Evolutionary conservation across 345 rosid species (phyloP).

Genomic region (Euphorbia lathyris): DNA sequence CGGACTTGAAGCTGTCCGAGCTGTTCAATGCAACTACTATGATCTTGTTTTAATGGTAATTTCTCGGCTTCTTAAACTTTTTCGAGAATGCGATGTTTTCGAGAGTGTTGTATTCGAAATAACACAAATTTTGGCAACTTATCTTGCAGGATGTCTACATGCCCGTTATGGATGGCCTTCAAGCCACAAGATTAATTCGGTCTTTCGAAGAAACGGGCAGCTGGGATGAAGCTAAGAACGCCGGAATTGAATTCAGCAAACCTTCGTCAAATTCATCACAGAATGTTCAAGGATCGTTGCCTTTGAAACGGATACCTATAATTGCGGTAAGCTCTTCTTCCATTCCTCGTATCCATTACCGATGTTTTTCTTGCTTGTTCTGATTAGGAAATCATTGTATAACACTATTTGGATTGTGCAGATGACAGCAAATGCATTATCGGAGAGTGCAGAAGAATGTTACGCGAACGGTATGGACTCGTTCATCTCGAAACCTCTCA

Average conservation of each 20-base stretch:
- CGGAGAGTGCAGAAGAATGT: constrained; percentile 93
- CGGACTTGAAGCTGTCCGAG: constrained; percentile 79
- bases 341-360: neutral
- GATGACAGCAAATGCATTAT: constrained; percentile 94
- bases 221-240: constrained; percentile 74
- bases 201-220: constrained; percentile 76
- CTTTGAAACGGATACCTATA: constrained; percentile 54
- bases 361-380: neutral
- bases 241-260: constrained; percentile 52
- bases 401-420: constrained; percentile 29
- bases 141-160: constrained; percentile 81
- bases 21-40: constrained; percentile 47
- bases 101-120: too few species aligned
- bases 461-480: constrained; percentile 93
- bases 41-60: constrained; percentile 83
- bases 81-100: too few species aligned
- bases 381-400: neutral
- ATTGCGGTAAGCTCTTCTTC: constrained; percentile 60
- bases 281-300: constrained; percentile 11
- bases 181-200: constrained; percentile 90
- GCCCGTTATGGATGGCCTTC: constrained; percentile 91
- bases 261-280: constrained; percentile 24
- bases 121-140: too few species aligned
- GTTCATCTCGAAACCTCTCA: constrained; percentile 85
- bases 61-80: neutral